Percentiles rank a stretch among this genome's conserved stretches.
Evolutionary conservation across 192 early-diverging fungal genomes (phyloP).

Genomic region (Phlyctochytrium planicorne): DNA sequence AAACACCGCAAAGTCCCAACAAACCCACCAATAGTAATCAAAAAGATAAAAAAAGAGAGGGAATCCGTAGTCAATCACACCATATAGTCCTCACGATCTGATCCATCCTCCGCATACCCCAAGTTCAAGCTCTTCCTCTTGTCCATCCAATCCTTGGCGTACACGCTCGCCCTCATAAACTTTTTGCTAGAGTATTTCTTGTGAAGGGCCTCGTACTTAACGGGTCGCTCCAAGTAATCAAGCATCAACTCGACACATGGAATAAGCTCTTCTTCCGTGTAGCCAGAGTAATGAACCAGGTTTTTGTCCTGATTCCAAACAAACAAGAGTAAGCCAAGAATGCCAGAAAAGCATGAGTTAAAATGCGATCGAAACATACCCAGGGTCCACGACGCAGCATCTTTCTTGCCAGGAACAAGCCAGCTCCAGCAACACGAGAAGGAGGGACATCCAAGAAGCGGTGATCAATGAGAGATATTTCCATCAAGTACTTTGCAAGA

Average conservation of each 20-base stretch:
- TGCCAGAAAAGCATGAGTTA: neutral
- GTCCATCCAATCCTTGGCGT: constrained; percentile 79
- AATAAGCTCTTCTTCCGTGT: constrained; percentile 66
- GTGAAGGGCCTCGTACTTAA: constrained; percentile 67
- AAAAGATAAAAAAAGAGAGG: too few relatives aligned
- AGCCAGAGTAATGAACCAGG: constrained; percentile 78
- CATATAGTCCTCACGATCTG: neutral
- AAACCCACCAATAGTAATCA: too few relatives aligned
- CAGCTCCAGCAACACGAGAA: constrained; percentile 74
- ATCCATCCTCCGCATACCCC: neutral
- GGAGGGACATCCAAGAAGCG: constrained; percentile 69
- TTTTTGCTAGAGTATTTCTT: constrained; percentile 81
- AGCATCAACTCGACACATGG: constrained; percentile 68
- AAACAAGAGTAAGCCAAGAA: constrained; percentile 15
- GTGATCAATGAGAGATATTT: constrained; percentile 86
- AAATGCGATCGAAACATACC: constrained; percentile 64
- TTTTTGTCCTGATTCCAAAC: constrained; percentile 51
- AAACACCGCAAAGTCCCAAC: too few relatives aligned
- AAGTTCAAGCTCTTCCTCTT: constrained; percentile 6
- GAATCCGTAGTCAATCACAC: too few relatives aligned
- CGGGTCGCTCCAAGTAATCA: constrained; percentile 58
- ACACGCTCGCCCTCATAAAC: constrained; percentile 79
- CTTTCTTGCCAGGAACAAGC: constrained; percentile 74
- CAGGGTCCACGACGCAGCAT: constrained; percentile 77
- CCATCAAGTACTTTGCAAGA: constrained; percentile 95